Conservation (phyloP, 2,329 filamentous ascomycete genomes). For the Ceratocystis diversiconidia region DNA sequence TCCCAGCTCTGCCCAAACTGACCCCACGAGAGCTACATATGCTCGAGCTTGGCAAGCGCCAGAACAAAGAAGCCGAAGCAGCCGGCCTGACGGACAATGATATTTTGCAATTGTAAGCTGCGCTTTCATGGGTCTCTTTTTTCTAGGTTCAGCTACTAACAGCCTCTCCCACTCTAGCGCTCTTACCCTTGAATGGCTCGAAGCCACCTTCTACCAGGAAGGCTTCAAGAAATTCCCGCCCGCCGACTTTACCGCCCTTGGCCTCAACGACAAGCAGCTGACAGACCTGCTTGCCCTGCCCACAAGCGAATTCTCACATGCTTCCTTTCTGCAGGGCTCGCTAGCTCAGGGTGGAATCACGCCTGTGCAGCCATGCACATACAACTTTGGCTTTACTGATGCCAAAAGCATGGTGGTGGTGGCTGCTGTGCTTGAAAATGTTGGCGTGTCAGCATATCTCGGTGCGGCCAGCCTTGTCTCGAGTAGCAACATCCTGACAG, state of each 20-base stretch:
- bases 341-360: slow-evolving; percentile 48
- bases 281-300: slow-evolving; percentile 46
- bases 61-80: slow-evolving; percentile 34
- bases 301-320: slow-evolving; percentile 41
- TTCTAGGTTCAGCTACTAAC: neutral
- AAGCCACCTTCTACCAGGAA: slow-evolving; percentile 57
- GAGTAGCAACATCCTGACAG: slow-evolving; percentile 44
- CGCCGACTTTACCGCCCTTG: slow-evolving; percentile 45
- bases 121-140: neutral
- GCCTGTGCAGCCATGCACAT: slow-evolving; percentile 54
- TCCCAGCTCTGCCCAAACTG: slow-evolving; percentile 33
- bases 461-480: slow-evolving; percentile 54
- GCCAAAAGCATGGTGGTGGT: slow-evolving; percentile 54
- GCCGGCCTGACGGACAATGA: slow-evolving; percentile 38
- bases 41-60: slow-evolving; percentile 35
- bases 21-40: slow-evolving; percentile 33
- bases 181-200: slow-evolving; percentile 60
- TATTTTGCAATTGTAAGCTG: slow-evolving; percentile 43
- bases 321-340: slow-evolving; percentile 34
- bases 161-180: slow-evolving; percentile 29
- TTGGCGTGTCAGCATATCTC: slow-evolving; percentile 60
- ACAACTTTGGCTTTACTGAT: slow-evolving; percentile 57
- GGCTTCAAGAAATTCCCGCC: slow-evolving; percentile 54
- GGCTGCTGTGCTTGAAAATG: slow-evolving; percentile 55
- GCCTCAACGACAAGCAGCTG: slow-evolving; percentile 23